Base-by-base conservation (phyloP, 176 grass and related monocot genomes). In the Oryza meridionalis region DNA sequence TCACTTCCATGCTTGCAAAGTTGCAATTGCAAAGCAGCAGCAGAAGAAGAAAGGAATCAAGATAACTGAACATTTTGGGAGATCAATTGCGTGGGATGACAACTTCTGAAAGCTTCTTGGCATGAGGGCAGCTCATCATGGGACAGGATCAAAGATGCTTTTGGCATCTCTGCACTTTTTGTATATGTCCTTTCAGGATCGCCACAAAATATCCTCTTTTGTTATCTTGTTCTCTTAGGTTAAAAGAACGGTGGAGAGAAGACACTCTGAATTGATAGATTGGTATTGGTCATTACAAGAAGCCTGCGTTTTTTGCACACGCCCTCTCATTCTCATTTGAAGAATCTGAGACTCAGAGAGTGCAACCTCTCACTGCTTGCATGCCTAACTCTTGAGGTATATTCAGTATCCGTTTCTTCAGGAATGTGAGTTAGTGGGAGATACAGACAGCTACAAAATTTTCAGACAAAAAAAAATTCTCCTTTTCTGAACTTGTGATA, bases 191-290 rank as follows among this genome's bases (percentile, higher is more conserved):
- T 74, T 19, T 51, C 72, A 19, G 45, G 49, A 74, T 51, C 45
- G 51, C 72, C 72, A 51, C 15, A 16, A 10, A 17, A 55, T 55
- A 19, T 55, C 51, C 15, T 6, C 14, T 55, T 55, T 55, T 19
- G 51, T 55, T 17, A 11, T 25, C 45, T 51, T 51, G 5, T 32
- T n/a, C 43, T 46, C 9, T 43, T 72, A 15, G 11, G 22, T 46
- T n/a, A 61, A 72, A 47, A 72, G 70, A 72, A 72, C 13, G 70
- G 42, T 27, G 70, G 42, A 13, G 12, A 46, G 51, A 55, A 40
- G 38, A 40, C 49, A 51, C 0, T 17, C 3, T 55, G 51, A 19
- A 55, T 16, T 55, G 49, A 51, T 51, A 40, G 38, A 69, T 7
- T 27, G 22, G 22, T 47, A 35, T 13, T 71, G 42, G 6, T 71